Evolutionary conservation across 1,139 yeast genomes (phyloP), one percentile per base, ranked within the genome.

Genomic region (Suhomyces coccinellae): DNA sequence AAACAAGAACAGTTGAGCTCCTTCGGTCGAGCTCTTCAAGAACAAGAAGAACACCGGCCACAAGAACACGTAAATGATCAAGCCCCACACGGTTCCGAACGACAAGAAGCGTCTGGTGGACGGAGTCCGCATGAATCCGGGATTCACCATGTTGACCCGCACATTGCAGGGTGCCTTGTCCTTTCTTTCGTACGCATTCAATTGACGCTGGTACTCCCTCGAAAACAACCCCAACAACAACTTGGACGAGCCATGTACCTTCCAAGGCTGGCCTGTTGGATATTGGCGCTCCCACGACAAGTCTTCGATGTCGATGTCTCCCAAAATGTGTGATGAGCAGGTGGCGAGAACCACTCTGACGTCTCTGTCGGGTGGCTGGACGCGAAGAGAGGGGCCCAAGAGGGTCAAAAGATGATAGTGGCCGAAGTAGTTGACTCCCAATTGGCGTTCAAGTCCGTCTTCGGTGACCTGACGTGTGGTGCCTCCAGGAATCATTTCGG

Each of bases 281-380:
- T 87, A 91, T 46, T 80, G 71, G 2, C 70, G 61, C 41, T 73
- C 71, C 82, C 87, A 85, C 41, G 88, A 71, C 34, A 90, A 73
- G 63, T 93, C 99, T 22, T 73, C 66, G 4, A 78, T 41, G 50
- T 85, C 84, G 15, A 90, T 61, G 13, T 75, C 76, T 1, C 87
- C 98, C 64, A 87, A 62, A 3, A 88, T 79, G 54, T 87, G 91
- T 6, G 89, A 71, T 47, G 88, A 71, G 64, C 99, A 93, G 0
- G 88, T 78, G 0, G 93, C 79, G 27, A 89, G 54, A 11, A 93
- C 64, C 6, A 93, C 80, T 38, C 97, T 73, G 3, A 93, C 97
- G 59, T 91, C 98, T 54, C 99, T 75, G 63, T 90, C 98, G 0
- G 97, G 89, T 1, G 97, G 96, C 65, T 93, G 99, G 1, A 84